Percentiles rank a stretch among this genome's conserved stretches.
Evolutionary conservation across 2,329 filamentous ascomycete genomes (phyloP).

Genomic region (Xylariales sp.): DNA sequence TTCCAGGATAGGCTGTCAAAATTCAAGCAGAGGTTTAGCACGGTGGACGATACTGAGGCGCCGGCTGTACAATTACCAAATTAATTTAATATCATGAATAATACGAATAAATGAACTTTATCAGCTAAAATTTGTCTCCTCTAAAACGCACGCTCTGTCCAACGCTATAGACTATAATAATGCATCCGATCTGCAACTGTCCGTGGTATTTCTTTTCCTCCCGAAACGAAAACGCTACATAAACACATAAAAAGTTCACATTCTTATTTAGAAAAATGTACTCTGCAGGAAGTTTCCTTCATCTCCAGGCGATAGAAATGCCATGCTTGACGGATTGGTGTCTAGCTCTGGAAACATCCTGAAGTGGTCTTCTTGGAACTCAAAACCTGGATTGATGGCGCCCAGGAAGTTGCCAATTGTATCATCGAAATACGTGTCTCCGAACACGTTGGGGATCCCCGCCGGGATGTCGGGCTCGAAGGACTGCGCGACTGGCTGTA

Average conservation of each 20-base stretch:
- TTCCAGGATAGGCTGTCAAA: slow-evolving; percentile 16
- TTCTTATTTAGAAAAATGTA: neutral
- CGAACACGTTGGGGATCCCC: neutral
- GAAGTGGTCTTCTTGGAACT: neutral
- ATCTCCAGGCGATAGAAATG: neutral
- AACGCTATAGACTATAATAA: too few species aligned
- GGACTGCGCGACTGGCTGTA: neutral
- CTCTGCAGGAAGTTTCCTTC: neutral
- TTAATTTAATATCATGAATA: neutral
- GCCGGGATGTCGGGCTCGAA: neutral
- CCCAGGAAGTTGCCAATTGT: slow-evolving; percentile 1
- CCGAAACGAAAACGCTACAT: too few species aligned
- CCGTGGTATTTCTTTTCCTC: too few species aligned
- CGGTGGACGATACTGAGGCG: neutral
- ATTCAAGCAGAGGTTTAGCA: slow-evolving; percentile 9
- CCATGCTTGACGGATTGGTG: neutral
- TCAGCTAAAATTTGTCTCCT: neutral
- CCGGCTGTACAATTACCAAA: neutral
- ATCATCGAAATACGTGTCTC: neutral
- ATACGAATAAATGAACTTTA: too few species aligned
- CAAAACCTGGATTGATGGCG: neutral
- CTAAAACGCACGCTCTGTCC: too few species aligned
- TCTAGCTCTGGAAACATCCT: neutral
- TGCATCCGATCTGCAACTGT: neutral
- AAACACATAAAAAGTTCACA: neutral